Conservation (phyloP, 441 rosid species). For the Macaranga tanarius region DNA sequence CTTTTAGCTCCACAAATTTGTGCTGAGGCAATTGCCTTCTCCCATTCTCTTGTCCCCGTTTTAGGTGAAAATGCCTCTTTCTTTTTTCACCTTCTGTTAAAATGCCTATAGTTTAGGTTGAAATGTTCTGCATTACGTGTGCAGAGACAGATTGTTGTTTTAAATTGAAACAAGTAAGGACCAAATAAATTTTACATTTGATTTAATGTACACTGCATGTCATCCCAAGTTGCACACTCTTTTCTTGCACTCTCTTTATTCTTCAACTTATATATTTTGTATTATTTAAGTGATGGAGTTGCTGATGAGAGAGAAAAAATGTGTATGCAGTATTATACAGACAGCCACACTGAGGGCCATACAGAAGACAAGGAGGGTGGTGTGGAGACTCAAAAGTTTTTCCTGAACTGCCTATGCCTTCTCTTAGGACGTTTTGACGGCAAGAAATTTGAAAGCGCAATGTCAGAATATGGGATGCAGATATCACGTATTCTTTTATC, state of each 20-base stretch:
- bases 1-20: too few relatives aligned
- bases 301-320: constrained; percentile 30
- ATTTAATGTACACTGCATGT: not conserved
- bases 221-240: not conserved
- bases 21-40: not conserved
- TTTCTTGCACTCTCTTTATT: not conserved
- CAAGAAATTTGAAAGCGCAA: constrained; percentile 55
- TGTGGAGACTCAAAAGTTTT: constrained; percentile 72
- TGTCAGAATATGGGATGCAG: constrained; percentile 67
- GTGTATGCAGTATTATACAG: constrained; percentile 58
- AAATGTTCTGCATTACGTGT: not conserved
- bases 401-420: constrained; percentile 85
- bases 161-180: not conserved
- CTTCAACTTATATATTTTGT: constrained; percentile 6
- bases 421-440: constrained; percentile 78
- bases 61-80: too few relatives aligned
- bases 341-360: constrained; percentile 47
- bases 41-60: not conserved
- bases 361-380: constrained; percentile 46
- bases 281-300: constrained; percentile 23
- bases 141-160: not conserved
- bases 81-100: too few relatives aligned
- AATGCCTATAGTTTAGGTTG: not conserved
- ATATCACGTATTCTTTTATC: constrained; percentile 63
- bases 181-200: not conserved